Base-by-base conservation (phyloP, 176 grass and related monocot species). In the Avena insularis region DNA sequence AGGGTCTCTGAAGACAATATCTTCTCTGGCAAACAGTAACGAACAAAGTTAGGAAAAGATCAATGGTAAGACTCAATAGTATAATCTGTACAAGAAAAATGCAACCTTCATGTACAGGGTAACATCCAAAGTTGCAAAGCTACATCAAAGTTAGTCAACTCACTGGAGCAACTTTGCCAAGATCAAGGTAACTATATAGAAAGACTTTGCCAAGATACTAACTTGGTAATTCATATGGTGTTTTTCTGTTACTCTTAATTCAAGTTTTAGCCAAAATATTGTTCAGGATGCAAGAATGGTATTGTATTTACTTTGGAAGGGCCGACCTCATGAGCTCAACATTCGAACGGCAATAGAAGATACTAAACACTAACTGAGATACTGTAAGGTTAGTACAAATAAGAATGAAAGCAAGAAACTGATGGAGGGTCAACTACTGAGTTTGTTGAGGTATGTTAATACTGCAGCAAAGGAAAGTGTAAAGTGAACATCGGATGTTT, bases 1-100 rank as follows among this genome's bases (percentile, higher is more conserved):
- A 75, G 94, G 94, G 74, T 96, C 90, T 92, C 90, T 91, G 90
- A 99, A 96, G 82, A 96, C 92, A 75, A 99, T 89, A 86, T 99
- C 97, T 76, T 99, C 97, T 90, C 97, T 99, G 89, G 76, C 86
- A 76, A 81, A 79, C 9, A 86, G 73, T 51, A 89, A 79, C 19
- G 88, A 8, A 85, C 40, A 0, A 13, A 89, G 71, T 81, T 71
- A 84, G 72, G 20, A 86, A 62, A 83, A 59, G 35, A 57, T 69
- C 46, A 72, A 57, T 6, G 3, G 53, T 8, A 21, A 61, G n/a
- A 83, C 4, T 48, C 4, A 75, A 71, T 29, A 54, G 27, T 50
- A 43, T 19, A 86, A 64, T n/a, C 45, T 58, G 51, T 71, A 82
- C 38, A 53, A 77, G 50, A 59, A 81, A 81, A 43, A 75, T 69